These are phyloP conservation scores for Linum usitatissimum DNA, from an alignment of 345 rosid genomes.

Conservation along the genomic window DNA sequence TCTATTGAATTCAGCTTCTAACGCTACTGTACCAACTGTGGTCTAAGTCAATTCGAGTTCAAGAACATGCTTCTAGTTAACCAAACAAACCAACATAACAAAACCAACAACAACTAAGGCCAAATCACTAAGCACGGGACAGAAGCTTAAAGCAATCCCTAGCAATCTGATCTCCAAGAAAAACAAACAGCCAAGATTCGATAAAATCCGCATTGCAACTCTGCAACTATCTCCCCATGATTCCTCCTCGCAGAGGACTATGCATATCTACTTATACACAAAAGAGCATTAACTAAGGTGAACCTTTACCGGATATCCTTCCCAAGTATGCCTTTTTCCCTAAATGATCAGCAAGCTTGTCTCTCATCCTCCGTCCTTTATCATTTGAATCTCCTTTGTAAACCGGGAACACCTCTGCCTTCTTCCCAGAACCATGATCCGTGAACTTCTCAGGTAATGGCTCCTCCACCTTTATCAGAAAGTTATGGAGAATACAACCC, in stretches of 20 bases:
- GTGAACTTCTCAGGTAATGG: constrained; percentile 22
- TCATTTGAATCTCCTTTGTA: constrained; percentile 37
- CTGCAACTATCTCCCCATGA: background rate
- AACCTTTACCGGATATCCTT: constrained; percentile 14
- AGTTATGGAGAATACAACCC: constrained; percentile 62
- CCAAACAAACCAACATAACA: too few relatives aligned
- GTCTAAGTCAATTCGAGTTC: too few relatives aligned
- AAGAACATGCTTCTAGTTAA: too few relatives aligned
- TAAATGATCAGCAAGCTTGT: constrained; percentile 51
- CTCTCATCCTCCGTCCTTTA: constrained; percentile 36
- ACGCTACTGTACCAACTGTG: too few relatives aligned
- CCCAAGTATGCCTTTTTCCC: constrained; percentile 28
- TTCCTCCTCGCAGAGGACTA: background rate
- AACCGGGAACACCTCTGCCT: constrained; percentile 24
- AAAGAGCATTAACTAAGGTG: background rate
- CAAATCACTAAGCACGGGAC: too few relatives aligned
- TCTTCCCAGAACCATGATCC: constrained; percentile 5
- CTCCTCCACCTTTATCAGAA: constrained; percentile 45
- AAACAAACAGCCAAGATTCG: background rate
- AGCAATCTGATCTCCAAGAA: background rate
- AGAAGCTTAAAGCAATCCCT: too few relatives aligned
- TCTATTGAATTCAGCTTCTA: too few relatives aligned
- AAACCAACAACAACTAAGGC: too few relatives aligned
- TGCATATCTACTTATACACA: background rate
- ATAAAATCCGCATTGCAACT: background rate